Base-by-base conservation (phyloP, 2,329 filamentous ascomycete genomes). In the Claviceps sp. region DNA sequence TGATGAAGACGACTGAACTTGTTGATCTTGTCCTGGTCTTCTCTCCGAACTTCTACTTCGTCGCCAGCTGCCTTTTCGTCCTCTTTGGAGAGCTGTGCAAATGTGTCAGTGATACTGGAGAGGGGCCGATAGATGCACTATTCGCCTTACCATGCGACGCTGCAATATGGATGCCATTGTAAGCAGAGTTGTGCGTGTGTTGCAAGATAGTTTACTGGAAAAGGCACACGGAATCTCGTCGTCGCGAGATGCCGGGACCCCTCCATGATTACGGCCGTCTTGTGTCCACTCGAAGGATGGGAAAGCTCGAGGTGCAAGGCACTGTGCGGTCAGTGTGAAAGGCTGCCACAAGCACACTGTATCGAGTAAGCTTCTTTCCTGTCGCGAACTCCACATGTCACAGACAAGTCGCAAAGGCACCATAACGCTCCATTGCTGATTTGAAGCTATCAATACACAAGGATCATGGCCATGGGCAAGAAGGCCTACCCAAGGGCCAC, bases 1-100 rank as follows among this genome's bases (percentile, higher is more conserved):
- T 94, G 88, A 67, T 98, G 93, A 56, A 98, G 75, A 45, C 89
- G 83, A 68, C 90, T 96, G 76, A 98, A 98, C 58, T 83, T 85
- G 72, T 98, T 98, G 80, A 98, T 98, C 72, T 93, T 95, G 72
- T 97, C 90, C 69, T 98, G 93, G 66, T 98, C 93, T 67, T 97
- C 90, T 63, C 90, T 86, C 54, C 93, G 86, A 53, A 98, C 93
- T 69, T 96, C 87, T 61, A 89, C 85, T 65, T 98, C 93, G 58
- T 93, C 86, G 55, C 80, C 78, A 20, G 82, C 75, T 53, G 82
- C 84, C 20, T 52, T 42, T 70, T 98, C 93, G 62, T 97, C 91
- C 66, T 95, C 91, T 65, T 88, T 94, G 45, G 88, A 88, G 59
- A 98, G 85, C 93, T 97, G 63, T 23, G 45, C 29, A 36, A 29